phyloP scores from a whole-genome alignment of 257 asterid genomes.

The Przewalskia tangutica region DNA sequence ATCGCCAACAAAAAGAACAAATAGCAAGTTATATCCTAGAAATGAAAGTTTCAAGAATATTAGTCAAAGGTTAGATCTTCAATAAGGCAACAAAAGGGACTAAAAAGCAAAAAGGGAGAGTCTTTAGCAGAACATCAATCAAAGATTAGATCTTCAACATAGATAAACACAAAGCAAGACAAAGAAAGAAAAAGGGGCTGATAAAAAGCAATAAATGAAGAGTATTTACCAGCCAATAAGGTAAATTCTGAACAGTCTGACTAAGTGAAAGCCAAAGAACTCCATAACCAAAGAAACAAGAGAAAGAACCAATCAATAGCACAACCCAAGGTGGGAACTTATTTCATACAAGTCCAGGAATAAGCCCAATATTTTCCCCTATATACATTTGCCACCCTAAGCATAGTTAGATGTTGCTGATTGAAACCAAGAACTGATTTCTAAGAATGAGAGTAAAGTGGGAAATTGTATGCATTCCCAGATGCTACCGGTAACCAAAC shows the following conservation, averaged over 20 bases:
- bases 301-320: constrained; percentile 38
- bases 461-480: constrained; percentile 60
- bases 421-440: constrained; percentile 59
- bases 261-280: constrained; percentile 56
- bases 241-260: constrained; percentile 24
- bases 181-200: neutral
- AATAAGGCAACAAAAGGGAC: neutral
- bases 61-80: neutral
- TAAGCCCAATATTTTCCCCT: constrained; percentile 60
- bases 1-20: neutral
- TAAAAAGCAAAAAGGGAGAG: no score
- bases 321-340: constrained; percentile 62
- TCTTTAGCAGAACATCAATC: constrained; percentile 23
- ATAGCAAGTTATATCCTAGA: neutral
- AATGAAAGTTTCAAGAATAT: neutral
- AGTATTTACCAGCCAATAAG: constrained; percentile 48
- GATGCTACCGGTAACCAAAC: constrained; percentile 63
- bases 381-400: constrained; percentile 67
- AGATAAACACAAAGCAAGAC: neutral
- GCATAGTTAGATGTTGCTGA: constrained; percentile 52
- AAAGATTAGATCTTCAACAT: neutral
- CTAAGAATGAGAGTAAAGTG: constrained; percentile 58
- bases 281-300: constrained; percentile 62
- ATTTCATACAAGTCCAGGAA: constrained; percentile 49
- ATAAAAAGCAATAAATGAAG: neutral